Percentiles rank a stretch among this genome's conserved stretches.
Evolutionary conservation across 805 yeast genomes (phyloP).

Genomic region (Debaryomyces tyrocola): DNA sequence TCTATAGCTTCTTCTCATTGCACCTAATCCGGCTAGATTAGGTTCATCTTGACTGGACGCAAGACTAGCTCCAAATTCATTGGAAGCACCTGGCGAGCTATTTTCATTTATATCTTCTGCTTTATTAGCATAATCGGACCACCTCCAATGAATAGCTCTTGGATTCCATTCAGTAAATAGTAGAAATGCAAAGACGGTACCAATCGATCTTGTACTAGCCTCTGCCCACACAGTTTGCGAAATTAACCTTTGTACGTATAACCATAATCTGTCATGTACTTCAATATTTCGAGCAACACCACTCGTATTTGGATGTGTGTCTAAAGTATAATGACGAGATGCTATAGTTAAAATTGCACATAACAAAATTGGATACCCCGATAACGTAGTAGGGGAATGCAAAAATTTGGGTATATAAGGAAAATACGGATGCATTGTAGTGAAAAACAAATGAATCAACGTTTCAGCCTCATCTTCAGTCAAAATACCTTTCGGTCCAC

Average conservation of each 20-base stretch:
- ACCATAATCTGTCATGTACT: conserved; percentile 81
- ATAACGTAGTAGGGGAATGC: conserved; percentile 62
- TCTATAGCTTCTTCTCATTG: conserved; percentile 81
- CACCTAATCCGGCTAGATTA: conserved; percentile 72
- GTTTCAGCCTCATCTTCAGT: conserved; percentile 61
- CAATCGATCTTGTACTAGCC: conserved; percentile 82
- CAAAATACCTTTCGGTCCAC: conserved; percentile 52
- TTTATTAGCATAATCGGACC: conserved; percentile 78
- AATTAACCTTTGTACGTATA: conserved; percentile 74
- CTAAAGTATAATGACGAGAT: conserved; percentile 69
- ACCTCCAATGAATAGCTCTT: conserved; percentile 85
- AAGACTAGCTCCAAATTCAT: neutral
- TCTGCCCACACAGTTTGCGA: conserved; percentile 94
- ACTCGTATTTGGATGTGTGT: conserved; percentile 28
- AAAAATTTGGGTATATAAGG: conserved; percentile 81
- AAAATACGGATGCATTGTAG: conserved; percentile 84
- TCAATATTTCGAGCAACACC: conserved; percentile 51
- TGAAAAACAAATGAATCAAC: conserved; percentile 62
- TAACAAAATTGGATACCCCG: conserved; percentile 77
- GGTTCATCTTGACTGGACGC: conserved; percentile 28
- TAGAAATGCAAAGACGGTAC: conserved; percentile 81
- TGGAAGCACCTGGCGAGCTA: conserved; percentile 1
- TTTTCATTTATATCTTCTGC: conserved; percentile 40
- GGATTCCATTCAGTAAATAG: conserved; percentile 96
- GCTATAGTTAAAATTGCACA: conserved; percentile 82